Conservation (phyloP, 768 basidiomycete species). For the Boletus speciosus region DNA sequence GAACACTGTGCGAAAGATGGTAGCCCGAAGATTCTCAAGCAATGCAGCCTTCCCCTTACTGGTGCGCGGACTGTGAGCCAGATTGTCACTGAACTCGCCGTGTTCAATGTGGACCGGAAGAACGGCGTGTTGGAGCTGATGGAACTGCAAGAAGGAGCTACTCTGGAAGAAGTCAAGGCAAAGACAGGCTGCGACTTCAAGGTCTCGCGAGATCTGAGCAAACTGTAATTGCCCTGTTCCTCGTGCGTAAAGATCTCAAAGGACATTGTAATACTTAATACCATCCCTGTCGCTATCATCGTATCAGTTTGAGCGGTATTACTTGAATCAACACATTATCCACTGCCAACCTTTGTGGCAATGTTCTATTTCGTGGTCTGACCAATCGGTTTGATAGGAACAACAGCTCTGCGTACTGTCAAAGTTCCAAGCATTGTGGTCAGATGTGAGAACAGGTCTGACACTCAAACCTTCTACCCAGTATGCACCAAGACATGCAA, state of each 20-base stretch:
- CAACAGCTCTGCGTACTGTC: neutral
- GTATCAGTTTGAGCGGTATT: neutral
- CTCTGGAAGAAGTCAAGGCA: conserved; percentile 75
- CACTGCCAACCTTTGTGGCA: neutral
- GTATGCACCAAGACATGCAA: no score
- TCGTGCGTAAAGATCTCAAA: conserved; percentile 1
- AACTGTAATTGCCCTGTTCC: conserved; percentile 33
- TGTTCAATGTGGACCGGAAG: conserved; percentile 82
- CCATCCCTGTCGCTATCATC: neutral
- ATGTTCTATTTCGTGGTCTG: neutral
- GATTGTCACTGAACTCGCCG: conserved; percentile 90
- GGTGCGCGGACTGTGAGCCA: conserved; percentile 85
- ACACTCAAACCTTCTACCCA: no score
- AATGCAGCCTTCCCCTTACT: conserved; percentile 83
- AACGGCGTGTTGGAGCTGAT: conserved; percentile 69
- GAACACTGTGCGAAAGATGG: conserved; percentile 92
- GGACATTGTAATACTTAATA: conserved; percentile 7
- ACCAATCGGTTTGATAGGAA: neutral
- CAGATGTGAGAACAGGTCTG: no score
- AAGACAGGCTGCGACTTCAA: conserved; percentile 88
- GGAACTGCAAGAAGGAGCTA: conserved; percentile 83
- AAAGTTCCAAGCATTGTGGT: no score
- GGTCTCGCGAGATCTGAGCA: conserved; percentile 49
- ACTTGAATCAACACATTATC: neutral
- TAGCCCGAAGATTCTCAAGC: conserved; percentile 78